Conservation (phyloP, 352 stramenopile genomes). For the Phytophthora nicotianae region DNA sequence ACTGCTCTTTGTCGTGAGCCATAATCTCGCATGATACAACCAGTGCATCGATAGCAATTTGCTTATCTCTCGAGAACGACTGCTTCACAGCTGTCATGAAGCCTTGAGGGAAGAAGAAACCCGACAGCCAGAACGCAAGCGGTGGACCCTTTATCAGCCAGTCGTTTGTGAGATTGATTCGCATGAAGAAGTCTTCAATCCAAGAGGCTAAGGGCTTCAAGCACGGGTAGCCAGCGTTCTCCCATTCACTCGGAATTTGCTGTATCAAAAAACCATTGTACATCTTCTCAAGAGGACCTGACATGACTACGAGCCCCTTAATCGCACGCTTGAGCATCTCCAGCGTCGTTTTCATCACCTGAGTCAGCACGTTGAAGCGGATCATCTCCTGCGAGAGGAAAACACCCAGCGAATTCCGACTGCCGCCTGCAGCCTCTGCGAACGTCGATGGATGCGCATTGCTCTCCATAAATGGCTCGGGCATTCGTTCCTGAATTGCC, state of each 20-base stretch:
- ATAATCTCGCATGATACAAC: conserved; percentile 86
- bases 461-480: conserved; percentile 61
- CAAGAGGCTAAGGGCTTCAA: conserved; percentile 92
- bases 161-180: conserved; percentile 81
- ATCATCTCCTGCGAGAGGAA: conserved; percentile 93
- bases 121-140: conserved; percentile 90
- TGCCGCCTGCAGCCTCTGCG: conserved; percentile 73
- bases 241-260: conserved; percentile 88
- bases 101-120: conserved; percentile 96
- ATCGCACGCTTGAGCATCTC: conserved; percentile 91
- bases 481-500: conserved; percentile 83
- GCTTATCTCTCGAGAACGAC: conserved; percentile 88
- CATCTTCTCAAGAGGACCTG: conserved; percentile 89
- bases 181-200: conserved; percentile 93
- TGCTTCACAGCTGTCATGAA: conserved; percentile 97
- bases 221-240: conserved; percentile 91
- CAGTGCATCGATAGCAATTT: conserved; percentile 93
- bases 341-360: conserved; percentile 85
- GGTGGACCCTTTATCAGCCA: conserved; percentile 89
- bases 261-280: conserved; percentile 93
- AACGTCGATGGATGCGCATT: conserved; percentile 86
- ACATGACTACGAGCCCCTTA: conserved; percentile 92
- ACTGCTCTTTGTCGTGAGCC: conserved; percentile 74
- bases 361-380: conserved; percentile 89
- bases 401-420: conserved; percentile 93